A percentile compares a stretch with the other conserved stretches of the same genome.
phyloP scores from a whole-genome alignment of 768 basidiomycete genomes.

The Tephrocybe sp. region DNA sequence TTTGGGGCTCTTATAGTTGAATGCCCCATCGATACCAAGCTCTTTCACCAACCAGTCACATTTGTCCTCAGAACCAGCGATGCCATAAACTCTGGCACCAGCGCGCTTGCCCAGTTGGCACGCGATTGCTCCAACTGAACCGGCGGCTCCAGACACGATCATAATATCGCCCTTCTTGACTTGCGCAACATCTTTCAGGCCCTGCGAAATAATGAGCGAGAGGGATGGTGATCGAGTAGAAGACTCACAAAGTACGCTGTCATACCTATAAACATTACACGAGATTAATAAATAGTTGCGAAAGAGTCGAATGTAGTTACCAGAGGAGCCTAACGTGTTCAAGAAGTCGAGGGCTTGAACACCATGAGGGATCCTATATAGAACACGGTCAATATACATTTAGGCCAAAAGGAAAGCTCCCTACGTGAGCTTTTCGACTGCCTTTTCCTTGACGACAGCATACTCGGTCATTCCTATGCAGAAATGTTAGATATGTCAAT shows the following conservation, averaged over 20 bases:
- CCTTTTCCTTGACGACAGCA: conserved; percentile 54
- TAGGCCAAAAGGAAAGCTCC: conserved; percentile 18
- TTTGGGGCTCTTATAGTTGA: conserved; percentile 83
- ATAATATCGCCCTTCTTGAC: conserved; percentile 83
- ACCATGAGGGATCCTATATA: conserved; percentile 53
- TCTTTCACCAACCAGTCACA: conserved; percentile 83
- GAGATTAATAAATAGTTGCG: background rate
- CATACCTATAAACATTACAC: conserved; percentile 45
- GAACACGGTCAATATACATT: background rate
- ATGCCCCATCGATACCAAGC: conserved; percentile 74
- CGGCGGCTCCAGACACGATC: conserved; percentile 87
- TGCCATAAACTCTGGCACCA: conserved; percentile 82
- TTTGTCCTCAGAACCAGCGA: conserved; percentile 84
- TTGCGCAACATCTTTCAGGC: conserved; percentile 75
- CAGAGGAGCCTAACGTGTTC: conserved; percentile 72
- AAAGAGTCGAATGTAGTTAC: conserved; percentile 30
- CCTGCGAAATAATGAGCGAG: conserved; percentile 39
- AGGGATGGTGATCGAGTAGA: background rate
- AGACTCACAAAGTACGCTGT: conserved; percentile 84
- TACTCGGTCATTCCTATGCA: conserved; percentile 76
- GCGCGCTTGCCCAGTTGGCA: conserved; percentile 81
- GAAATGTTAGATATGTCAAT: background rate
- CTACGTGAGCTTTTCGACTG: conserved; percentile 53
- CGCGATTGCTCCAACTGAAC: conserved; percentile 79
- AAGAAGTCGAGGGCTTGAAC: conserved; percentile 72